Evolutionary conservation across 805 yeast species (phyloP).

Genomic region (Saturnispora kantuleensis): DNA sequence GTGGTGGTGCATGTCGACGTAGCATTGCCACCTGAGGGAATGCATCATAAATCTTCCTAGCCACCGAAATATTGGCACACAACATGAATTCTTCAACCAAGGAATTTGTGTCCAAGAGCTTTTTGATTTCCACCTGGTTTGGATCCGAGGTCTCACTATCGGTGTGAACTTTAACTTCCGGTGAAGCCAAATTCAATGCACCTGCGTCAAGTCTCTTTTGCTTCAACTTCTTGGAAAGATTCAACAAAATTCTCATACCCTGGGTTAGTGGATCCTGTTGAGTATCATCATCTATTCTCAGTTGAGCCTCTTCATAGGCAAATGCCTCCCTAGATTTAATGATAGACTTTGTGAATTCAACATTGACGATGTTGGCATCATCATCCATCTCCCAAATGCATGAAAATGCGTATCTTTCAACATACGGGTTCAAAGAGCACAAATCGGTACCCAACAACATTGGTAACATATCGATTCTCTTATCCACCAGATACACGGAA

Average conservation of each 20-base stretch:
- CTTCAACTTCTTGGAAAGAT: constrained; percentile 74
- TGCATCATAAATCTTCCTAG: constrained; percentile 81
- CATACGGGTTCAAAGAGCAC: constrained; percentile 91
- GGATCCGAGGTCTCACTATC: constrained; percentile 98
- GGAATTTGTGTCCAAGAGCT: constrained; percentile 83
- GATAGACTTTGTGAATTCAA: constrained; percentile 75
- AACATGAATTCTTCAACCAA: constrained; percentile 97
- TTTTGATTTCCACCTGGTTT: constrained; percentile 85
- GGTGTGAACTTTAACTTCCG: constrained; percentile 95
- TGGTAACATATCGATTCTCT: constrained; percentile 98
- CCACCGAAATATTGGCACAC: constrained; percentile 93
- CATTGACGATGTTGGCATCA: constrained; percentile 73
- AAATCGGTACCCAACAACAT: constrained; percentile 88
- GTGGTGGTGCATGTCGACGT: constrained; percentile 97
- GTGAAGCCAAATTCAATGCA: constrained; percentile 93
- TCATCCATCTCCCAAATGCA: constrained; percentile 92
- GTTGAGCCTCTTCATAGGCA: constrained; percentile 87
- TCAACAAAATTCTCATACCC: constrained; percentile 76
- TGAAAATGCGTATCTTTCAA: constrained; percentile 91
- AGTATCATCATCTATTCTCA: constrained; percentile 70
- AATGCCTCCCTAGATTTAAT: constrained; percentile 90
- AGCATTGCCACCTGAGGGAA: constrained; percentile 98
- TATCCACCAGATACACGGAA: constrained; percentile 92
- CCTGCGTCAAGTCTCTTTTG: constrained; percentile 87
- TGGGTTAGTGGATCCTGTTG: constrained; percentile 77